A percentile compares a stretch with the other conserved stretches of the same genome.
These are phyloP conservation scores for Aureobasidium melanogenum DNA, from an alignment of 2,329 filamentous ascomycete species.

Conservation along the genomic window DNA sequence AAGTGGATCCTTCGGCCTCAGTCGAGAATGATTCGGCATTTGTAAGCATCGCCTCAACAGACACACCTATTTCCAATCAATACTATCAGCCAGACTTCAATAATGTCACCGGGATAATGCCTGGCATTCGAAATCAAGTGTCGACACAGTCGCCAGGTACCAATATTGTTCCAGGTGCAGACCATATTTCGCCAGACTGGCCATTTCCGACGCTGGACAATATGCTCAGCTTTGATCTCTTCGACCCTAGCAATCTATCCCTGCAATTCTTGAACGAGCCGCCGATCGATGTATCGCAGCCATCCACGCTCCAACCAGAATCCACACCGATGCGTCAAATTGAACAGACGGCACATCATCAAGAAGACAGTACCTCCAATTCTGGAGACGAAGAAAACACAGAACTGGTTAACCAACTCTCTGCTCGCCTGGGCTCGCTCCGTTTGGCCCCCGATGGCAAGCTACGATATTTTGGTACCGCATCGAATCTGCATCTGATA, in stretches of 20 bases:
- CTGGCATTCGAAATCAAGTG: background rate
- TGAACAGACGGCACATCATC: background rate
- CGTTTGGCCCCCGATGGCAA: conserved; percentile 36
- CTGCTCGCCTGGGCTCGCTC: conserved; percentile 35
- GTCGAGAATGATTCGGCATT: too few species aligned
- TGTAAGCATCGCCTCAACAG: background rate
- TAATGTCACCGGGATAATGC: background rate
- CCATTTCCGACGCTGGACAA: conserved; percentile 10
- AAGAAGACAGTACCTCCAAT: background rate
- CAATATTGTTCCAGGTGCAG: background rate
- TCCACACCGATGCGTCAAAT: background rate
- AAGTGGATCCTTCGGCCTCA: background rate
- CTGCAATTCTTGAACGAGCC: background rate
- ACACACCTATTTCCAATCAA: too few species aligned
- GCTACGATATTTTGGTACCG: conserved; percentile 36
- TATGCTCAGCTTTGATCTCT: conserved; percentile 4
- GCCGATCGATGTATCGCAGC: background rate
- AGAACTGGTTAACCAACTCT: conserved; percentile 36
- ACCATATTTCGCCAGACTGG: conserved; percentile 15
- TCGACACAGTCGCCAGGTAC: background rate
- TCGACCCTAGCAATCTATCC: background rate
- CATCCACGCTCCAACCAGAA: background rate
- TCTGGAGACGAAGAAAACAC: conserved; percentile 19
- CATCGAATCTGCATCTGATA: conserved; percentile 36
- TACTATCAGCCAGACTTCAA: background rate